Evolutionary conservation across 768 basidiomycete species (phyloP).

Genomic region (Mycena vitilis): DNA sequence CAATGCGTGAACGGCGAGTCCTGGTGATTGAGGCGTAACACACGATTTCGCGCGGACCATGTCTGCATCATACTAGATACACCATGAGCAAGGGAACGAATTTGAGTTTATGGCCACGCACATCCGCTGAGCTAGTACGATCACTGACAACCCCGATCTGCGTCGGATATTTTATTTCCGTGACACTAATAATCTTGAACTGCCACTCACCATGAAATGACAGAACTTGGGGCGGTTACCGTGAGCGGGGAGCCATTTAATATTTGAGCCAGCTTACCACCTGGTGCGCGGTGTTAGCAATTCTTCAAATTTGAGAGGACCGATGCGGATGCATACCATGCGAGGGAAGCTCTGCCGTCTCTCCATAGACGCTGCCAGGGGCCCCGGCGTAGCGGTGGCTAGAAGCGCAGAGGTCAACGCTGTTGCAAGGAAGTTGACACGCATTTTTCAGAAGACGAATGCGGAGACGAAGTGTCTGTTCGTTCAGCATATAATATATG

Average conservation of each 20-base stretch:
- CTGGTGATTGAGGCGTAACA: not conserved
- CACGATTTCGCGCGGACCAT: conserved; percentile 33
- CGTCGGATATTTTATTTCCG: not conserved
- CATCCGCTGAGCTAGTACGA: conserved; percentile 28
- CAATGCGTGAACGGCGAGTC: not conserved
- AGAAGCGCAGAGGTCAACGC: conserved; percentile 13
- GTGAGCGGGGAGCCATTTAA: conserved; percentile 1
- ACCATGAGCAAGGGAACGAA: not conserved
- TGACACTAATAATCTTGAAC: not conserved
- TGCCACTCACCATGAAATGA: conserved; percentile 24
- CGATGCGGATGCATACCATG: not conserved
- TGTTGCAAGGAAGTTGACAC: conserved; percentile 7
- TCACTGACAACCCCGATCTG: conserved; percentile 35
- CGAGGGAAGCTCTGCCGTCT: conserved; percentile 17
- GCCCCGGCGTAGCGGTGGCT: conserved; percentile 12
- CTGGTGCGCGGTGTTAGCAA: conserved; percentile 10
- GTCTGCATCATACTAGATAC: conserved; percentile 28
- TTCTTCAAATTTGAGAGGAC: not conserved
- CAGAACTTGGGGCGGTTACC: conserved; percentile 15
- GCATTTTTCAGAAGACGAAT: not conserved
- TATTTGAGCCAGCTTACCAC: conserved; percentile 9
- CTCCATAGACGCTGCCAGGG: conserved; percentile 15
- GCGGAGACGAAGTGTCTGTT: too few relatives aligned
- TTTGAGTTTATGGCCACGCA: not conserved
- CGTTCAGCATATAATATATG: too few relatives aligned